phyloP scores from a whole-genome alignment of 805 yeast genomes.

The Komagataella kurtzmanii region DNA sequence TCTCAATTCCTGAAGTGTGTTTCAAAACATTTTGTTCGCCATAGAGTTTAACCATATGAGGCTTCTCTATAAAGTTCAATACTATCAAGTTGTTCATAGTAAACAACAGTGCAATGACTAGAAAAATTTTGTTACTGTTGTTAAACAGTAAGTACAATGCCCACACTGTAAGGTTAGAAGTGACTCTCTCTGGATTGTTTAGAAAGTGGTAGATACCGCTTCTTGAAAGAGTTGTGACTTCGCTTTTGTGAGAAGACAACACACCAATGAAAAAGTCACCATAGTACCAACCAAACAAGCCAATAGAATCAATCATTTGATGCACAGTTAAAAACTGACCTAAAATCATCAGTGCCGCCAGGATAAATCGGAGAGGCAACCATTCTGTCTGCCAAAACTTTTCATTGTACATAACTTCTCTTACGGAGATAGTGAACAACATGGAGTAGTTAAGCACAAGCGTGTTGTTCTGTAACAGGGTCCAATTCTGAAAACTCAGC shows the following conservation, averaged over 20 bases:
- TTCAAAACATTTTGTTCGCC: conserved; percentile 49
- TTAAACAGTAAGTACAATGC: conserved; percentile 49
- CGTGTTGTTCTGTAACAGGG: conserved; percentile 33
- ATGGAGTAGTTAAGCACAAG: conserved; percentile 6
- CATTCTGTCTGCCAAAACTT: conserved; percentile 20
- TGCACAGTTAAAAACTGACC: conserved; percentile 59
- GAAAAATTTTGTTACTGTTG: conserved; percentile 32
- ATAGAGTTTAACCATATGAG: conserved; percentile 65
- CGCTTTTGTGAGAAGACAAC: conserved; percentile 21
- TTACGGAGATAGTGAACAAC: conserved; percentile 4
- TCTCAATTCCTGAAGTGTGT: conserved; percentile 33
- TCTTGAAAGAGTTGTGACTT: conserved; percentile 31
- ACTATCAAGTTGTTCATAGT: conserved; percentile 51
- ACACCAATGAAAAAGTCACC: conserved; percentile 66
- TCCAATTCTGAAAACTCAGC: conserved; percentile 58
- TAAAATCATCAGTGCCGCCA: conserved; percentile 40
- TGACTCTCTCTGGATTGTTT: conserved; percentile 70
- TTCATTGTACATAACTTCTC: conserved; percentile 4
- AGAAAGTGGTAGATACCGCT: conserved; percentile 75
- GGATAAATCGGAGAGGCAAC: conserved; percentile 37
- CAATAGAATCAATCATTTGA: conserved; percentile 58
- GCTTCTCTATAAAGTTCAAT: conserved; percentile 60
- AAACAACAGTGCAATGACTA: conserved; percentile 48
- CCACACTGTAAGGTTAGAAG: conserved; percentile 73
- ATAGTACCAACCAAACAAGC: conserved; percentile 83